A percentile compares a stretch with the other conserved stretches of the same genome.
Conservation (phyloP, 805 yeast species). For the Isabelozyma rhagii region DNA sequence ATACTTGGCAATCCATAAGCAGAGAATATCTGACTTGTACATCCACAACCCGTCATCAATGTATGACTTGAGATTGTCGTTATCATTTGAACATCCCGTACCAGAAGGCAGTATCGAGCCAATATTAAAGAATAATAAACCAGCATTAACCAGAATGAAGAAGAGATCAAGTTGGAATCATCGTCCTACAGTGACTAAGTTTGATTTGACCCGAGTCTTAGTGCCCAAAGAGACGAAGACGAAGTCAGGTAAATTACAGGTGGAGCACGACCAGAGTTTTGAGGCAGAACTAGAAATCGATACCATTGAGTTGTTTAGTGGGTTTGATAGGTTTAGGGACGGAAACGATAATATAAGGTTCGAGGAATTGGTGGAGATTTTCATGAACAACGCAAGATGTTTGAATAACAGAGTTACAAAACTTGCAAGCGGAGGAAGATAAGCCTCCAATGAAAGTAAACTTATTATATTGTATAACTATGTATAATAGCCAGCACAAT, state of each 20-base stretch:
- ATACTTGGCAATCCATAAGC: constrained; percentile 69
- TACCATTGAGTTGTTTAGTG: constrained; percentile 34
- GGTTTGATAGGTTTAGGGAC: constrained; percentile 37
- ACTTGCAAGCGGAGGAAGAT: constrained; percentile 19
- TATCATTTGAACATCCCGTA: constrained; percentile 75
- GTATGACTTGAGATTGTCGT: constrained; percentile 72
- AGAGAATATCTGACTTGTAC: constrained; percentile 67
- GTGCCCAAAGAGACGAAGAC: constrained; percentile 34
- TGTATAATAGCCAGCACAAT: no score
- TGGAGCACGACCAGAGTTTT: constrained; percentile 30
- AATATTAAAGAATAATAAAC: constrained; percentile 47
- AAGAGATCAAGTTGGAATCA: constrained; percentile 72
- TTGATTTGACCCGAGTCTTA: constrained; percentile 66
- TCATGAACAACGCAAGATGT: constrained; percentile 42
- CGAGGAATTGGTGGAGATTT: constrained; percentile 45
- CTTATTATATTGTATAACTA: no score
- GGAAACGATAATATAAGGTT: constrained; percentile 37
- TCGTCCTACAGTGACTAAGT: constrained; percentile 65
- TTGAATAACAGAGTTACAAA: constrained; percentile 42
- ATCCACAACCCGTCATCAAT: constrained; percentile 73
- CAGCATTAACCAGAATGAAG: constrained; percentile 61
- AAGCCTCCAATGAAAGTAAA: background rate
- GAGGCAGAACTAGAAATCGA: constrained; percentile 44
- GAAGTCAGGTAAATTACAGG: constrained; percentile 33
- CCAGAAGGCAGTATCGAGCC: constrained; percentile 55